Conservation (phyloP, 257 asterid species). For the Solanum pennellii region DNA sequence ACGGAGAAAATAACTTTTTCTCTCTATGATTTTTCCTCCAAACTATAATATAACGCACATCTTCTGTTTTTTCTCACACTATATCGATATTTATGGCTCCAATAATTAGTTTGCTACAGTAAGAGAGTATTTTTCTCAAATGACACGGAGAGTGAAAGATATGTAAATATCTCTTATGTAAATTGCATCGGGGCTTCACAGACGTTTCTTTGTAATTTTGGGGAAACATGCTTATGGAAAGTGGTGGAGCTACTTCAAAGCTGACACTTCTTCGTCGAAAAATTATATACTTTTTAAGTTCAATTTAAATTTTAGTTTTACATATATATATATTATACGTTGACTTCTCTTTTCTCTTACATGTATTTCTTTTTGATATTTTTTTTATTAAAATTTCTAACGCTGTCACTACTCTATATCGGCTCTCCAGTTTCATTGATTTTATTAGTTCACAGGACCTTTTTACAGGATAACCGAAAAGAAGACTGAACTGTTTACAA, state of each 20-base stretch:
- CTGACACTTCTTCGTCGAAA: neutral
- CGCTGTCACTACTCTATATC: accelerated
- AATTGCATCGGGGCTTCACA: neutral
- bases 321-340: too few relatives aligned
- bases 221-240: neutral
- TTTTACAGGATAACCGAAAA: neutral
- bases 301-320: too few relatives aligned
- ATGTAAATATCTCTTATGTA: neutral
- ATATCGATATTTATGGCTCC: neutral
- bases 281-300: too few relatives aligned
- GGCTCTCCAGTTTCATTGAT: neutral
- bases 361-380: neutral
- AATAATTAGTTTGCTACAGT: neutral
- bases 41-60: neutral
- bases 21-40: neutral
- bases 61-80: neutral
- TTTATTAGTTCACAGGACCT: neutral
- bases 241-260: neutral
- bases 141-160: neutral
- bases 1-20: neutral
- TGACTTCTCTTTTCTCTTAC: too few relatives aligned
- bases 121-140: neutral
- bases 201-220: neutral
- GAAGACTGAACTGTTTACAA: neutral
- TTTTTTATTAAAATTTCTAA: too few relatives aligned